A percentile compares a stretch with the other conserved stretches of the same genome.
phyloP scores from a whole-genome alignment of 306 rosid genomes.

The Lathyrus oleraceus region DNA sequence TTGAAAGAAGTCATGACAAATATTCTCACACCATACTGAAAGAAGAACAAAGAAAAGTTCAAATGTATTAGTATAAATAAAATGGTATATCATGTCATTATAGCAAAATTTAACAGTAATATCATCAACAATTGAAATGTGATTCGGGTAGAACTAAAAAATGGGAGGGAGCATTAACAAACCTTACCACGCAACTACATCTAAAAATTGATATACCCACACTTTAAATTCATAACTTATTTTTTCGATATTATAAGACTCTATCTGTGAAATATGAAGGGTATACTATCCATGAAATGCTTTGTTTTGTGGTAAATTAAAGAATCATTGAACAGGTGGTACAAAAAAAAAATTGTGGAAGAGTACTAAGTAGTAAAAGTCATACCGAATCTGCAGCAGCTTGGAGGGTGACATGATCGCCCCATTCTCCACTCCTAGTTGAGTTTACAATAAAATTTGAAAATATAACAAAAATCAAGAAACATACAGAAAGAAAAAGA shows the following conservation, averaged over 20 bases:
- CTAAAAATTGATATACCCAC: not conserved
- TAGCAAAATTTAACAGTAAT: conserved; percentile 2
- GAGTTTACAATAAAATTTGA: conserved; percentile 29
- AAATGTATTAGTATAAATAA: conserved; percentile 22
- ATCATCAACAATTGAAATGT: conserved; percentile 15
- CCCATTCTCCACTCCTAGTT: conserved; percentile 91
- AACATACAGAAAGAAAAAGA: not conserved
- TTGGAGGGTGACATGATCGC: conserved; percentile 91
- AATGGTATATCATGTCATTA: not conserved
- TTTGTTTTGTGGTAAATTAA: not conserved
- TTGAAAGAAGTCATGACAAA: conserved; percentile 82
- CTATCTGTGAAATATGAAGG: conserved; percentile 13
- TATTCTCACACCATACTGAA: conserved; percentile 74
- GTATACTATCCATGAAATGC: conserved; percentile 13
- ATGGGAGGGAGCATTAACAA: conserved; percentile 5
- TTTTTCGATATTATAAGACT: not conserved
- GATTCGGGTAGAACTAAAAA: not conserved
- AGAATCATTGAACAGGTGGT: not conserved
- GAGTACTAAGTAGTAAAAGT: conserved; percentile 21
- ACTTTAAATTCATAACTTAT: not conserved
- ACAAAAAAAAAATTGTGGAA: conserved; percentile 33
- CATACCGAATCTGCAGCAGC: conserved; percentile 83
- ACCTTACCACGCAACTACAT: conserved; percentile 4
- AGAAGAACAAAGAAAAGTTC: not conserved
- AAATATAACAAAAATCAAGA: conserved; percentile 6